Conservation (phyloP, 2,329 filamentous ascomycete species). For the Colletotrichum cuscutae region DNA sequence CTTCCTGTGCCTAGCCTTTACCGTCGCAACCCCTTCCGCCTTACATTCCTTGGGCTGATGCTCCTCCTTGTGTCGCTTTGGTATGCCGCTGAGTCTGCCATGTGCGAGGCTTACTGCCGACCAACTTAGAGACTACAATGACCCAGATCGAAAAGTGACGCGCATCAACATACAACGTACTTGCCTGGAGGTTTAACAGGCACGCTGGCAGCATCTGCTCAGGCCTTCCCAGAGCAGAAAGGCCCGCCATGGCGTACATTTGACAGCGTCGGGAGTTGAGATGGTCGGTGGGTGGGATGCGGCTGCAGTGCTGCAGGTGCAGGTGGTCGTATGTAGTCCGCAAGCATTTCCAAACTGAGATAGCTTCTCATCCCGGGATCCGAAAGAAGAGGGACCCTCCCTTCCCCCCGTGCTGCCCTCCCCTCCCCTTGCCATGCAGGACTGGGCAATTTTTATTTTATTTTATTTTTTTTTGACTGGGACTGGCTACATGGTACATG, state of each 20-base stretch:
- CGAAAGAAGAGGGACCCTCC: not conserved
- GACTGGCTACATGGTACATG: not conserved
- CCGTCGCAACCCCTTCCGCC: slow-evolving; percentile 52
- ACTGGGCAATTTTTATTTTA: not conserved
- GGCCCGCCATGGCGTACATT: not conserved
- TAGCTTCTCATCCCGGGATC: slow-evolving; percentile 13
- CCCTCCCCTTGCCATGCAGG: not conserved
- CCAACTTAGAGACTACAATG: slow-evolving; percentile 46
- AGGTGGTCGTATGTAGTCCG: not conserved
- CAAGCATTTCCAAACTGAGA: slow-evolving; percentile 31
- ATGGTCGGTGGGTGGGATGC: not conserved
- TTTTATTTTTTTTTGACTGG: not conserved
- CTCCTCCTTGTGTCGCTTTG: slow-evolving; percentile 59
- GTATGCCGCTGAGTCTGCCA: slow-evolving; percentile 63
- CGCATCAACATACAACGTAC: not conserved
- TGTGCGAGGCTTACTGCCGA: slow-evolving; percentile 65
- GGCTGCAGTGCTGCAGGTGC: not conserved
- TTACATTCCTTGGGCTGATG: slow-evolving; percentile 60
- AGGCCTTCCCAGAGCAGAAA: not conserved
- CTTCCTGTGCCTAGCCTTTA: slow-evolving; percentile 61
- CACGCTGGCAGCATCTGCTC: not conserved
- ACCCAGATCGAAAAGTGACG: not conserved
- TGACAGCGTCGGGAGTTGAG: not conserved
- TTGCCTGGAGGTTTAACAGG: not conserved
- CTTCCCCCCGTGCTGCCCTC: too few species aligned